Conservation (phyloP, 2,329 filamentous ascomycete species). For the Neoscytalidium dimidiatum region DNA sequence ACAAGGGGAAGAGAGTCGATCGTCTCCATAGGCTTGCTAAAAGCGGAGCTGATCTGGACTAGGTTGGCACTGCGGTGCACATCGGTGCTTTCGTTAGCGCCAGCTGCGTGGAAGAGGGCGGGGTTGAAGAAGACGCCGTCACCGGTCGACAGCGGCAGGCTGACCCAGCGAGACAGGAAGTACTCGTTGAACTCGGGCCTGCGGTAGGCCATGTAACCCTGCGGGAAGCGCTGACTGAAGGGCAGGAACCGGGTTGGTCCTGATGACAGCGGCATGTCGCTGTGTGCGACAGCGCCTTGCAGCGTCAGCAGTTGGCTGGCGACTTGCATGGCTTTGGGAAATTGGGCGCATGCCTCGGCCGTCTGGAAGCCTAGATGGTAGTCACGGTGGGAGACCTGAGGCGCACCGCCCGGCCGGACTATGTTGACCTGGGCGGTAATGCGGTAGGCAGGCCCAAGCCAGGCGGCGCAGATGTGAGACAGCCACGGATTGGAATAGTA, state of each 20-base stretch:
- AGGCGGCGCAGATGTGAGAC: conserved; percentile 53
- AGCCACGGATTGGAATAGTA: conserved; percentile 66
- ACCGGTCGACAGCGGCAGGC: conserved; percentile 55
- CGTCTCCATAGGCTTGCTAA: conserved; percentile 66
- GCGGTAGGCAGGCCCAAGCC: conserved; percentile 62
- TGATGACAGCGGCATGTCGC: conserved; percentile 59
- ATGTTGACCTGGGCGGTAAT: conserved; percentile 65
- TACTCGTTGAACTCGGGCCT: conserved; percentile 54
- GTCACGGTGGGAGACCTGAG: conserved; percentile 62
- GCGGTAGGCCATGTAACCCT: conserved; percentile 62
- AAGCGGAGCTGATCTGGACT: conserved; percentile 62
- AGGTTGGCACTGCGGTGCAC: conserved; percentile 62
- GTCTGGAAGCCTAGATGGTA: conserved; percentile 67
- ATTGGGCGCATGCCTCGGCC: conserved; percentile 45
- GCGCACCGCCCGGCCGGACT: conserved; percentile 58
- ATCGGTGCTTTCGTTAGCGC: conserved; percentile 53
- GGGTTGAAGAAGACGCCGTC: conserved; percentile 68
- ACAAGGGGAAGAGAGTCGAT: conserved; percentile 56
- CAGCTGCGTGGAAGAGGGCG: conserved; percentile 64
- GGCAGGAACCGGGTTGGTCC: conserved; percentile 64
- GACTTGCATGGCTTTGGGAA: conserved; percentile 56
- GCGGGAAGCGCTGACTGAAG: conserved; percentile 59
- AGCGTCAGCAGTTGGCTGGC: conserved; percentile 61
- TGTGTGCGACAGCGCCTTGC: conserved; percentile 65
- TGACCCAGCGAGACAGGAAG: conserved; percentile 57